A percentile compares a stretch with the other conserved stretches of the same genome.
Evolutionary conservation across 2,329 filamentous ascomycete species (phyloP).

Genomic region (Trichoderma cornu-damae): DNA sequence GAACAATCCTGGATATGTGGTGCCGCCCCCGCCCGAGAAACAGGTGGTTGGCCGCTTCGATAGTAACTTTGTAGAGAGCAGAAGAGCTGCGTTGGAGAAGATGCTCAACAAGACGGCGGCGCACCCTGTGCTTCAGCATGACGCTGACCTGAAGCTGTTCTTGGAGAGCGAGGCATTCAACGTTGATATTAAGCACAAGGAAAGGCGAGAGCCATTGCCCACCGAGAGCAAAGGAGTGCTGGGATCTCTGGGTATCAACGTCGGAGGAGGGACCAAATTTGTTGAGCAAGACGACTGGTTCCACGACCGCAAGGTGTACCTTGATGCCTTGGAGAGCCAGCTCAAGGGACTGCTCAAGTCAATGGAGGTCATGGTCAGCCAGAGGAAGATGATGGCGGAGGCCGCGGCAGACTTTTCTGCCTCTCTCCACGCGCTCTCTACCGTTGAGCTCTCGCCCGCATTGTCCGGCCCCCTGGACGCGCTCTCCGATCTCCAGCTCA

Average conservation of each 20-base stretch:
- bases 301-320: slow-evolving; percentile 89
- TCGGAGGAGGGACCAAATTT: slow-evolving; percentile 79
- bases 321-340: slow-evolving; percentile 89
- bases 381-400: slow-evolving; percentile 90
- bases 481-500: slow-evolving; percentile 86
- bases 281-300: slow-evolving; percentile 99
- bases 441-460: slow-evolving; percentile 84
- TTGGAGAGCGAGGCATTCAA: slow-evolving; percentile 95
- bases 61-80: slow-evolving; percentile 90
- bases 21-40: slow-evolving; percentile 95
- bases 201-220: slow-evolving; percentile 79
- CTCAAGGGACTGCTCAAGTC: slow-evolving; percentile 86
- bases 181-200: slow-evolving; percentile 95
- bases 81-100: slow-evolving; percentile 85
- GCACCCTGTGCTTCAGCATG: slow-evolving; percentile 86
- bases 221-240: slow-evolving; percentile 92
- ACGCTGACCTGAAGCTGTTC: slow-evolving; percentile 91
- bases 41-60: slow-evolving; percentile 96
- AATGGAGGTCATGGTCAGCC: slow-evolving; percentile 85
- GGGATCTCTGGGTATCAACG: slow-evolving; percentile 72
- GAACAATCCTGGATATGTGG: slow-evolving; percentile 91
- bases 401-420: slow-evolving; percentile 89
- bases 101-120: slow-evolving; percentile 96
- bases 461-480: slow-evolving; percentile 86
- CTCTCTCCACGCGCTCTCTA: slow-evolving; percentile 85